Conservation (phyloP, 345 rosid species). For the Iberis pinnata region DNA sequence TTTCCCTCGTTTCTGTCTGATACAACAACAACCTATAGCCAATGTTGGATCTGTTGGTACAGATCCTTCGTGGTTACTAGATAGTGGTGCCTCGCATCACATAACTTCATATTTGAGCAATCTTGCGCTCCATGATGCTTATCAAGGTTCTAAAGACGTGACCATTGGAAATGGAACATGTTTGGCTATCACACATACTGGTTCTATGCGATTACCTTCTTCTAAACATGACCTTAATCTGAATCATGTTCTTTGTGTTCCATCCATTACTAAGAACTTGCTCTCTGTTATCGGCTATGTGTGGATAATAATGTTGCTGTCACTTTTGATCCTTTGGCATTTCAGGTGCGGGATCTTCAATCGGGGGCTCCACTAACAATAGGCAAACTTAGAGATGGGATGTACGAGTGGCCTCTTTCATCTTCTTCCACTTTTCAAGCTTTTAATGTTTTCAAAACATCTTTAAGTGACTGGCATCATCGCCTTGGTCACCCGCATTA, state of each 20-base stretch:
- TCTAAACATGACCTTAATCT: neutral
- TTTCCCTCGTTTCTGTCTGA: neutral
- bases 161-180: neutral
- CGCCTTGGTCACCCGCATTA: neutral
- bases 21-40: neutral
- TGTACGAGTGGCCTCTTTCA: no score
- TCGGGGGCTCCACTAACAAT: no score
- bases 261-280: neutral
- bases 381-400: no score
- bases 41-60: neutral
- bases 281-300: neutral
- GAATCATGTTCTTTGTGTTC: neutral
- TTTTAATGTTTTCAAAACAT: no score
- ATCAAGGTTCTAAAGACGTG: fast-evolving
- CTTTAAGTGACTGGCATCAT: no score
- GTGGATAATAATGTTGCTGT: neutral
- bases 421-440: no score
- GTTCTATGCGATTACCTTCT: neutral
- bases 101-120: fast-evolving
- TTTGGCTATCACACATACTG: no score
- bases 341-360: no score
- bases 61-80: neutral
- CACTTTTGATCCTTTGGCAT: neutral
- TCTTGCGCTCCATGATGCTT: neutral
- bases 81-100: neutral